Evolutionary conservation across 1,284 basidiomycete species (phyloP), one percentile per base, ranked within the genome.

Genomic region (Irpex rosettiformis): DNA sequence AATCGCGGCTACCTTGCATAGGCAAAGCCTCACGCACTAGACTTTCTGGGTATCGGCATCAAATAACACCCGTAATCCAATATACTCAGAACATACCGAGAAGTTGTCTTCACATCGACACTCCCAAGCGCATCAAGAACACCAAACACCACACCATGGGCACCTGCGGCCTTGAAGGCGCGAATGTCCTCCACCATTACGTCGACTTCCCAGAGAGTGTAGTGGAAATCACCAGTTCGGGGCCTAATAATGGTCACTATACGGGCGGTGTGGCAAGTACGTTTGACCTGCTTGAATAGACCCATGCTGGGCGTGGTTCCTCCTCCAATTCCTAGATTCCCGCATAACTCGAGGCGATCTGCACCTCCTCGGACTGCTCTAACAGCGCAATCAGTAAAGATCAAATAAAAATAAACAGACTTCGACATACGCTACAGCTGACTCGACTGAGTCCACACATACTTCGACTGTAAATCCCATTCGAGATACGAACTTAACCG

Each of bases 241-340:
- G 90, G 89, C 30, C 91, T 83, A 61, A 94, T 77, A 89, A 94
- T 92, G 60, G 86, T 91, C 89, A 93, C 91, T 59, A 91, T 78
- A 1, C 84, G 82, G 11, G 81, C 67, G 48, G 75, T 72, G 4
- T 79, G 76, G 8, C 81, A 72, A 2, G 70, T 73, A 43, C 72
- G 74, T 60, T 79, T 77, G 45, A 93, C 79, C 3, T 76, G 70
- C 61, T 72, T 83, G 37, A 91, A 73, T 33, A 93, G 76, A 1
- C 91, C 91, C 8, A 88, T 61, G 62, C 83, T 88, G 8, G 91
- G 91, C 0, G 91, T 94, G 4, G 84, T 88, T 8, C 91, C 91
- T 22, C 91, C 91, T 22, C 89, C 91, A 37, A 83, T 66, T 29
- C 79, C 81, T 54, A 93, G 76, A 66, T 86, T 89, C 5, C 78